Conservation (phyloP, 805 yeast genomes). For the Candida nemodendra region DNA sequence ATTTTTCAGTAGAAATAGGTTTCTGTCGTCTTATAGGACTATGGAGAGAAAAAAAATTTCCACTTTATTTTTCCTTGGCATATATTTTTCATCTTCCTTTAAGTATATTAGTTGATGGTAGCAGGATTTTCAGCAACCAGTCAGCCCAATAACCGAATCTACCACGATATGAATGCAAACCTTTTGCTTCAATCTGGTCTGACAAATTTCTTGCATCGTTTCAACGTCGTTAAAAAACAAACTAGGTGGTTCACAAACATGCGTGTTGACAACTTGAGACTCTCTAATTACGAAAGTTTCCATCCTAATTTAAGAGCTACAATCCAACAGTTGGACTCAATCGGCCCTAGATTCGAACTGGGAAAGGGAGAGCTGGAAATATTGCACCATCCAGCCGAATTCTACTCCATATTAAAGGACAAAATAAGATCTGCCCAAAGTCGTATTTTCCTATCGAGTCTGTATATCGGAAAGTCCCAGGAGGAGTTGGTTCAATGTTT, state of each 20-base stretch:
- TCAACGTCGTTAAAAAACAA: conserved; percentile 18
- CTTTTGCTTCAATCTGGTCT: conserved; percentile 16
- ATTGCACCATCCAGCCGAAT: conserved; percentile 64
- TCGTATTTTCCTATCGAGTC: conserved; percentile 77
- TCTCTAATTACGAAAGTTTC: conserved; percentile 26
- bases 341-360: conserved; percentile 68
- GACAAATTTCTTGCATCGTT: conserved; percentile 14
- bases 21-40: too few species aligned
- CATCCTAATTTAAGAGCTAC: conserved; percentile 29
- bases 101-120: too few species aligned
- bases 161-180: background rate
- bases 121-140: too few species aligned
- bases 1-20: too few species aligned
- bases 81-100: too few species aligned
- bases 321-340: conserved; percentile 51
- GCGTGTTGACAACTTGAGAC: conserved; percentile 26
- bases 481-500: conserved; percentile 68
- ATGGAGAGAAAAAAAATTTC: too few species aligned
- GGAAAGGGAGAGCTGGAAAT: conserved; percentile 57
- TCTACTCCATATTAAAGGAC: conserved; percentile 60
- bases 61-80: too few species aligned
- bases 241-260: conserved; percentile 23
- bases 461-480: conserved; percentile 84
- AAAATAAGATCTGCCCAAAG: conserved; percentile 62
- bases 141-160: too few species aligned